These are phyloP conservation scores for Cystobasidium ongulense DNA, from an alignment of 768 basidiomycete species.

Conservation along the genomic window DNA sequence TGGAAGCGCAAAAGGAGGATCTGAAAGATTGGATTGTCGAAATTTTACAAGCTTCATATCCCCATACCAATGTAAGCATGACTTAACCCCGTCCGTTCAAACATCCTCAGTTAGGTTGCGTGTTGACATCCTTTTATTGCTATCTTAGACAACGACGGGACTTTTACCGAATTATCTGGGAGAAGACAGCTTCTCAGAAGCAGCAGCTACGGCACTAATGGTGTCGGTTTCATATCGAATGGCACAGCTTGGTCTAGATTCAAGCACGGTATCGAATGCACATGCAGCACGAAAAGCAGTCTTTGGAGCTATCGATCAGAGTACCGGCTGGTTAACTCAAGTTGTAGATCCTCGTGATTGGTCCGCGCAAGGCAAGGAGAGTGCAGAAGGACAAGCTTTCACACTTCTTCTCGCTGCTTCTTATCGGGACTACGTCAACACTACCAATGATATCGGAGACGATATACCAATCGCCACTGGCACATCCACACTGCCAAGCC, in stretches of 20 bases:
- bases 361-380: conserved; percentile 42
- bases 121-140: neutral
- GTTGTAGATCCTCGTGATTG: conserved; percentile 34
- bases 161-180: conserved; percentile 62
- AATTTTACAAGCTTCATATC: conserved; percentile 37
- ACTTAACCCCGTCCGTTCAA: neutral
- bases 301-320: conserved; percentile 34
- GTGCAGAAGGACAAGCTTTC: conserved; percentile 73
- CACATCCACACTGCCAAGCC: neutral
- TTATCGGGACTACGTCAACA: conserved; percentile 42
- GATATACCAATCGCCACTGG: neutral
- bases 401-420: conserved; percentile 66
- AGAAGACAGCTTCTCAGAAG: conserved; percentile 60
- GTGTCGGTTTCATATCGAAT: conserved; percentile 69
- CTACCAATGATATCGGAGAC: neutral
- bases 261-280: conserved; percentile 13
- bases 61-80: conserved; percentile 26
- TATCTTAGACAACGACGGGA: conserved; percentile 29
- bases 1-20: conserved; percentile 40
- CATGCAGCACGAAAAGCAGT: conserved; percentile 44
- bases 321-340: conserved; percentile 15
- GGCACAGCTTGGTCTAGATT: conserved; percentile 48
- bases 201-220: conserved; percentile 63
- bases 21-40: conserved; percentile 42
- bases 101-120: neutral